phyloP scores from a whole-genome alignment of 345 rosid species.

The Eucalyptus marginata region DNA sequence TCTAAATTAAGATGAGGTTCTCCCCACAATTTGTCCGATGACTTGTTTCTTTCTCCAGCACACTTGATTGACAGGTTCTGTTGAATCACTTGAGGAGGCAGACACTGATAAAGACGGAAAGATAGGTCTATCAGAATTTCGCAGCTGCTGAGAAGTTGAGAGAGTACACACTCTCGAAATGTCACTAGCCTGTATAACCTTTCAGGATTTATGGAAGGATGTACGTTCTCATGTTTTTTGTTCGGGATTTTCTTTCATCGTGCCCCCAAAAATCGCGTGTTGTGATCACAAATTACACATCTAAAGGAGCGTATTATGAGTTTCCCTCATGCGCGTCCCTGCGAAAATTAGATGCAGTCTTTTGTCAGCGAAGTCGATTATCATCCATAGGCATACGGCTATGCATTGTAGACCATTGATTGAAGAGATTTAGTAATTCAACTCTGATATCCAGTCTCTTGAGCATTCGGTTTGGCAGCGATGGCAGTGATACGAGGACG shows the following conservation, averaged over 20 bases:
- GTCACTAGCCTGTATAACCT: neutral
- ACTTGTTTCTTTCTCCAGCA: neutral
- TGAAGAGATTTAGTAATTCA: accelerated
- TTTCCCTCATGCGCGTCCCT: neutral
- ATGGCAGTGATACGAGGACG: neutral
- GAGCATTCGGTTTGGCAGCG: neutral
- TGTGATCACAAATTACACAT: neutral
- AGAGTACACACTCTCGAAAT: constrained; percentile 24
- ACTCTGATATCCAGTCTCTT: neutral
- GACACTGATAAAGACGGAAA: constrained; percentile 33
- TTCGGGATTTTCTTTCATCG: accelerated
- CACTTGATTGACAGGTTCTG: constrained; percentile 26
- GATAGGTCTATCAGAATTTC: constrained; percentile 27
- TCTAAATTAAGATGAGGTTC: neutral
- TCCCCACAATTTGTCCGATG: neutral
- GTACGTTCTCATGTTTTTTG: neutral
- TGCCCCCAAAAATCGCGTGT: neutral
- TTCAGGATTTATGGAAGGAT: neutral
- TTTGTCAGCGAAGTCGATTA: neutral
- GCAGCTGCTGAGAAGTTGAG: constrained; percentile 21
- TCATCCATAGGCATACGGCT: neutral
- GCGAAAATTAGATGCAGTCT: neutral
- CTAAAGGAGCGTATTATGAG: neutral
- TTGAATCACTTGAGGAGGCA: constrained; percentile 35
- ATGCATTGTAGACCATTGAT: neutral